phyloP scores from a whole-genome alignment of 257 asterid species.

The Fraxinus americana region DNA sequence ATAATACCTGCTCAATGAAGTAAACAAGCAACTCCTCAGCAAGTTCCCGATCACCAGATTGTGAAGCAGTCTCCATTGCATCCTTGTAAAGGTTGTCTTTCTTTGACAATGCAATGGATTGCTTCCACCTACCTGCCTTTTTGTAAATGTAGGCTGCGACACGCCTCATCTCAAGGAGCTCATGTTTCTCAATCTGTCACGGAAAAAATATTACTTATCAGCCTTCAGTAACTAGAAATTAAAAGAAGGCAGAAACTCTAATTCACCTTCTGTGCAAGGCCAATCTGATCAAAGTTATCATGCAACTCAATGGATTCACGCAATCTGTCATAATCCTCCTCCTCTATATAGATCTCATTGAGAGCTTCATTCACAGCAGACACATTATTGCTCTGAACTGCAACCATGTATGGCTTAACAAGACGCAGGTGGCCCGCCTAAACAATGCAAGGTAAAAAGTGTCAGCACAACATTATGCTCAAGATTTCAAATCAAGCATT shows the following conservation, averaged over 20 bases:
- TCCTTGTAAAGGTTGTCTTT: conserved; percentile 94
- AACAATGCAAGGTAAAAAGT: conserved; percentile 26
- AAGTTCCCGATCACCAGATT: conserved; percentile 99
- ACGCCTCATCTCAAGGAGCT: conserved; percentile 99
- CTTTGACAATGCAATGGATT: conserved; percentile 93
- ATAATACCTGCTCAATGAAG: conserved; percentile 85
- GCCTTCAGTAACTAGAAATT: conserved; percentile 18
- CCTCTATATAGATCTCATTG: conserved; percentile 94
- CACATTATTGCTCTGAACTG: conserved; percentile 97
- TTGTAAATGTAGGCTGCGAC: conserved; percentile 98
- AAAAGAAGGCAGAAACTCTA: conserved; percentile 20
- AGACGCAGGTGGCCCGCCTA: conserved; percentile 96
- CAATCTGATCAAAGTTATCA: conserved; percentile 96
- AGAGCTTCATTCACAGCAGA: conserved; percentile 98
- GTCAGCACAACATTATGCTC: conserved; percentile 25
- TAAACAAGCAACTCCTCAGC: conserved; percentile 98
- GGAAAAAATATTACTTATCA: conserved; percentile 17
- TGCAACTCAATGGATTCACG: conserved; percentile 95
- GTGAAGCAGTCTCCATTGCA: conserved; percentile 99
- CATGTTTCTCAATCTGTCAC: conserved; percentile 94
- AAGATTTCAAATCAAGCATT: conserved; percentile 10
- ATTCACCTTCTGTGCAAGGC: conserved; percentile 94
- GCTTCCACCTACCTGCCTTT: conserved; percentile 99
- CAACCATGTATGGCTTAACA: conserved; percentile 97
- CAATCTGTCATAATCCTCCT: conserved; percentile 94